Base-by-base conservation (phyloP, 306 rosid species). In the Arachis hypogaea region DNA sequence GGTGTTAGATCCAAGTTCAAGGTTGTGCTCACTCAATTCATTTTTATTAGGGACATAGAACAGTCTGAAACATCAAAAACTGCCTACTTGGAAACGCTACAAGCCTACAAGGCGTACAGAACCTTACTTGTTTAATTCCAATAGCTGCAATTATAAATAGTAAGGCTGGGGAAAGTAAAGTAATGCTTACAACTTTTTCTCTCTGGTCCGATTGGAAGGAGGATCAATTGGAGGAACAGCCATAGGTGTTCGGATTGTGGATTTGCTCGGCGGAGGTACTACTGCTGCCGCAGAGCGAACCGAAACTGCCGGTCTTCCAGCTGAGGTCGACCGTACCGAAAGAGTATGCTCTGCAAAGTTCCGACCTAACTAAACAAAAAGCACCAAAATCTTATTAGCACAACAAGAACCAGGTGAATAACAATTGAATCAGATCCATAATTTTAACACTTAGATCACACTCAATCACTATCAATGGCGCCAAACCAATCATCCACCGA, bases 281-380 rank as follows among this genome's bases (percentile, higher is more conserved):
- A 74, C 89, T 57, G 63, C 70, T 1, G 72, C 42, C 1, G 80
- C 38, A 7, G 96, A 82, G 41, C 98, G 99, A 77, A 81, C 87
- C 1, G 99, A 92, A 75, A 83, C 81, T 0, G 95, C 82, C 38
- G 93, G 41, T 82, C 99, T 92, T 80, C 98, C 99, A 43, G 98
- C 74, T 47, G 99, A 92, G 38, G 97, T 76, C 45, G 99, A 95
- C 33, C 98, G 96, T 63, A 88, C 92, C 0, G 92, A 55, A 63
- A 85, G 84, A 77, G 79, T 82, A 82, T 85, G 86, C 86, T 95
- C 99, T 83, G 79, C 89, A 84, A 87, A 78, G 95, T 90, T 95
- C 90, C 97, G 96, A 92, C 96, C 96, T 90, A 95, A 84, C 99
- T 95, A 95, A 88, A 52, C 58, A 87, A 80, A 89, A 88, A 93